Evolutionary conservation across 352 stramenopile genomes (phyloP), one percentile per base, ranked within the genome.

Genomic region (Ophiocytium majus): DNA sequence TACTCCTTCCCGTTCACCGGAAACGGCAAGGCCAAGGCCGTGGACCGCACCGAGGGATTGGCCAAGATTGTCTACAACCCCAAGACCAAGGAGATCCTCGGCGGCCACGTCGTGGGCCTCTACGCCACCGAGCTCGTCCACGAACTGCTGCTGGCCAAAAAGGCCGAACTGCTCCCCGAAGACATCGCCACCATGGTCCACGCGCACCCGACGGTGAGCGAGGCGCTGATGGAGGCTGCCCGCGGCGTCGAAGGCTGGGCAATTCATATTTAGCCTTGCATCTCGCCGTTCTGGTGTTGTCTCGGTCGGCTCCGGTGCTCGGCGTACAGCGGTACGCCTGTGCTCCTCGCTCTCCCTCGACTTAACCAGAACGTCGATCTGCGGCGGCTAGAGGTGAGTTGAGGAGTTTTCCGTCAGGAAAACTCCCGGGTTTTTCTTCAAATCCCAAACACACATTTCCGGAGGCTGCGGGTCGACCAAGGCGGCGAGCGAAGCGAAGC

Each of bases 181-280:
- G 57, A 71, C 23, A 71, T 71, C 57, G 23, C 28, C 57, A 28
- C 57, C 57, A 71, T 28, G 57, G 28, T 71, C 28, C 57, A 71
- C 57, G 19, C 57, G 57, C 57, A 71, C 28, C 57, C 57, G 57
- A 71, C 57, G 28, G 19, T 71, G 19, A 28, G 57, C 28, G 57
- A 71, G 57, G 23, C 28, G 19, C 57, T 71, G 19, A 28, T 23
- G 57, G 57, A 71, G 28, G 57, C 57, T 28, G 57, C 28, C 57
- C 57, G 23, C 19, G 57, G 19, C 57, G 57, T 28, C 19, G 28
- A 71, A 28, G 57, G 57, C 57, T 23, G 57, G 28, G 57, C 57
- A 71, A 23, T 71, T 71, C 23, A 71, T 71, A 23, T 71, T 71
- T 71, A 71, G 28, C 28, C 57, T 71, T 71, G n/a, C n/a, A n/a